Base-by-base conservation (phyloP, 768 basidiomycete species). In the Mycena olivaceomarginata region DNA sequence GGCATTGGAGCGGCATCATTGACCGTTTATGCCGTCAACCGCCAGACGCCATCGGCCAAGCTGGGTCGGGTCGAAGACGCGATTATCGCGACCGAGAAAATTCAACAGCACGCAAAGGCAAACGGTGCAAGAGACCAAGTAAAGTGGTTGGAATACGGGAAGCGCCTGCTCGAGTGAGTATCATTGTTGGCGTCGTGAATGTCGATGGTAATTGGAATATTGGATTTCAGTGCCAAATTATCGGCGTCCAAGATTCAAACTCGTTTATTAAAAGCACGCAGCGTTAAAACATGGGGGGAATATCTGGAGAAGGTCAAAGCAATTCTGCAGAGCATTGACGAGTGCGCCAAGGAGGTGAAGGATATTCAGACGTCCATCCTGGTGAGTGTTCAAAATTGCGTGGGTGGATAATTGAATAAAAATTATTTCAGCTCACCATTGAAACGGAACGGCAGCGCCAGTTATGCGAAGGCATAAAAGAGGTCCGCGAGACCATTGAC, bases 301-400 rank as follows among this genome's bases (percentile, higher is more conserved):
- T 31, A 31, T 31, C 31, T 31, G 31, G 31, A 31, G 4, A 31
- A 4, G 31, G 4, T 4, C 4, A 31, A 20, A 20, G n/a, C 60
- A 31, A 67, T 67, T 6, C 16, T 48, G 65, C 9, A 67, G 45
- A 51, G 46, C 45, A 74, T 62, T 37, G 7, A 48, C 0, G n/a
- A 74, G 57, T 74, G 72, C n/a, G n/a, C 56, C 3, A 39, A 46
- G 40, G 39, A 74, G 13, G 66, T 74, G 13, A 22, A 59, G n/a
- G n/a, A 67, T 9, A 74, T 67, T 20, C 43, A 62, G 15, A 74
- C n/a, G 5, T 20, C 25, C n/a, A 39, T 22, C 16, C 48, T 73
- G 65, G 72, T 73, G 16, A 72, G 70, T 43, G 43, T 31, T 70
- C 43, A 9, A 5, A 12, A 40, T 18, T 12, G 31, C n/a, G 8